These are phyloP conservation scores for Diaporthe australafricana DNA, from an alignment of 2,329 filamentous ascomycete genomes.

Conservation along the genomic window DNA sequence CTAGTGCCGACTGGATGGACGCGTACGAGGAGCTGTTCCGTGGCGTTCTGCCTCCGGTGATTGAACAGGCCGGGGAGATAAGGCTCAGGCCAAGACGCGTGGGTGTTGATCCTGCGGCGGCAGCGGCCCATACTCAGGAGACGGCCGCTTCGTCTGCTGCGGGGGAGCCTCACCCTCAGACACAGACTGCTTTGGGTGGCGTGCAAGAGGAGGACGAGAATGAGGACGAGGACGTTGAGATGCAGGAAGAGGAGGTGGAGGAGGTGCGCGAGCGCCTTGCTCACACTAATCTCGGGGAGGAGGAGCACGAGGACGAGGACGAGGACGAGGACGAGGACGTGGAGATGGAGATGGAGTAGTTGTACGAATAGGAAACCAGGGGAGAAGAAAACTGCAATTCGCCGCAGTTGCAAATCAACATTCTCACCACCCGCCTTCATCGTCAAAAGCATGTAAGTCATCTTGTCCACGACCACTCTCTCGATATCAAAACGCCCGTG, in stretches of 20 bases:
- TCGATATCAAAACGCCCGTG: too few species aligned
- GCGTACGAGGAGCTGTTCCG: not conserved
- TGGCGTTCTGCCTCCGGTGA: not conserved
- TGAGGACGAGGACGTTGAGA: slow-evolving; percentile 14
- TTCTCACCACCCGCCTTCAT: too few species aligned
- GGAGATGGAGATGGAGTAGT: slow-evolving; percentile 21
- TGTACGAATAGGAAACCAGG: not conserved
- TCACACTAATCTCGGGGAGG: not conserved
- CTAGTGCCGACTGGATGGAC: not conserved
- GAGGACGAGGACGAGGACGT: not conserved
- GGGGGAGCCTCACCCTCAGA: slow-evolving; percentile 9
- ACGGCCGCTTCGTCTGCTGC: slow-evolving; percentile 6
- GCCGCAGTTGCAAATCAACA: too few species aligned
- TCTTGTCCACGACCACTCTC: too few species aligned
- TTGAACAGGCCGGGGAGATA: not conserved
- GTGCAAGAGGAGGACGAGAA: not conserved
- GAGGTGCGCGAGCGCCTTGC: slow-evolving; percentile 1
- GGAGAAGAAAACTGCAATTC: too few species aligned
- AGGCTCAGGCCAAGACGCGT: not conserved
- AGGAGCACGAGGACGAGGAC: too few species aligned
- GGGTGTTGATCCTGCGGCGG: not conserved
- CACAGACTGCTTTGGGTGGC: not conserved
- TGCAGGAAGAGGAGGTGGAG: not conserved
- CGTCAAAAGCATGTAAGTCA: too few species aligned
- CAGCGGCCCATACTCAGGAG: slow-evolving; percentile 2